Evolutionary conservation across 2,329 filamentous ascomycete genomes (phyloP), one percentile per base, ranked within the genome.

Genomic region (Exophiala lecanii-corni): DNA sequence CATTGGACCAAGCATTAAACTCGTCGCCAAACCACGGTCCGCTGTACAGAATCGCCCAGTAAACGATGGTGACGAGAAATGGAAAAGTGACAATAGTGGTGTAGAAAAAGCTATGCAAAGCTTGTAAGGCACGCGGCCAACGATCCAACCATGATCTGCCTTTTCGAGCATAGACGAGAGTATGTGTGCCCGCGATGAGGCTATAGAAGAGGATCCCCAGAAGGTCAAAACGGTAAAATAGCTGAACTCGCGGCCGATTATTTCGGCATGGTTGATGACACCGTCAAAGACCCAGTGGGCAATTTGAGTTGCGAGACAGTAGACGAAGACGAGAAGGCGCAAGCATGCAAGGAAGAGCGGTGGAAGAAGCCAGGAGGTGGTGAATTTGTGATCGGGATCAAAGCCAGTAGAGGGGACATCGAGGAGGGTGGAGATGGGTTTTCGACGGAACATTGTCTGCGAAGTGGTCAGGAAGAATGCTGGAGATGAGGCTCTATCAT

Each of bases 131-230:
- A 0, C 78, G 74, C 0, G 81, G 80, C 64, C 79, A 75, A 21
- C 67, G 65, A 56, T 78, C 71, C 4, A 84, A 70, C 26, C 68
- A 65, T 0, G 79, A 67, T 2, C 62, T 59, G 33, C 75, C 73
- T 19, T 66, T 67, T 31, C 67, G 64, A 9, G 76, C 74, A 66
- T 91, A 92, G 36, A 72, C 74, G 39, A 78, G 67, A 4, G 84
- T 88, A 68, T 94, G 86, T 13, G 78, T 50, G 13, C 82, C 72
- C 1, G 83, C 73, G 57, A 82, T 68, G 43, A 81, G 71, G 61
- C 83, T 82, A 71, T 94, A 94, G 67, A 89, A 91, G 17, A 77
- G 81, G 25, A 91, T 67, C 86, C 86, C 85, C 85, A 92, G 72
- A 83, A 92, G 7, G 84, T 86, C 45, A 92, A 70, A 57, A 81